phyloP scores from a whole-genome alignment of 2,329 filamentous ascomycete species.

The Aspergillus pseudoviridinutans region DNA sequence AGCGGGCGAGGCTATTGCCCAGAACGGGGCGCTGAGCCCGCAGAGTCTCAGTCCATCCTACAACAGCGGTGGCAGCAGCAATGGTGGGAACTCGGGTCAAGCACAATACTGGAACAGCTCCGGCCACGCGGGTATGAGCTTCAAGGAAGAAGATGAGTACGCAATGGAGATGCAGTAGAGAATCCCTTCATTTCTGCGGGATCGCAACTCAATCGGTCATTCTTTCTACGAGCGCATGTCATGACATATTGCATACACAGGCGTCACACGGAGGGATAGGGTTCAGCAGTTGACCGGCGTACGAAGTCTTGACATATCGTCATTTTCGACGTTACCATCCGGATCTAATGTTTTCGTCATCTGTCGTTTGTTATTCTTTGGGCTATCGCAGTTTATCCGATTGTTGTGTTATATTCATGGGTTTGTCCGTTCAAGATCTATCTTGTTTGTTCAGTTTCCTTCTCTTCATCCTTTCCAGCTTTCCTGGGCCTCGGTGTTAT shows the following conservation, averaged over 20 bases:
- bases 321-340: constrained; percentile 9
- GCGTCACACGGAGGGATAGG: constrained; percentile 22
- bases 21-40: constrained; percentile 49
- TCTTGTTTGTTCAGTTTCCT: constrained; percentile 2
- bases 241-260: constrained; percentile 22
- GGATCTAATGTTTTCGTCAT: constrained; percentile 3
- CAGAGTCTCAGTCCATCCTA: constrained; percentile 65
- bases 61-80: constrained; percentile 66
- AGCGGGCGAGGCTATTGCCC: constrained; percentile 69
- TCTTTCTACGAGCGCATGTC: constrained; percentile 17
- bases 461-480: background rate
- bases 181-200: background rate
- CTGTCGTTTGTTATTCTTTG: constrained; percentile 31
- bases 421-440: constrained; percentile 8
- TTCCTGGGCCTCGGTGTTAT: background rate
- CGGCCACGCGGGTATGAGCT: constrained; percentile 59
- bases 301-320: constrained; percentile 25
- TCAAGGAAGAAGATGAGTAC: constrained; percentile 95
- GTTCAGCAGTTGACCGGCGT: constrained; percentile 42
- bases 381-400: constrained; percentile 15
- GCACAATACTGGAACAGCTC: constrained; percentile 52
- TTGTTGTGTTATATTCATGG: constrained; percentile 8
- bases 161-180: constrained; percentile 64
- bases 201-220: background rate
- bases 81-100: constrained; percentile 44